Evolutionary conservation across 2,329 filamentous ascomycete genomes (phyloP).

Genomic region (Colletotrichum neosansevieriae): DNA sequence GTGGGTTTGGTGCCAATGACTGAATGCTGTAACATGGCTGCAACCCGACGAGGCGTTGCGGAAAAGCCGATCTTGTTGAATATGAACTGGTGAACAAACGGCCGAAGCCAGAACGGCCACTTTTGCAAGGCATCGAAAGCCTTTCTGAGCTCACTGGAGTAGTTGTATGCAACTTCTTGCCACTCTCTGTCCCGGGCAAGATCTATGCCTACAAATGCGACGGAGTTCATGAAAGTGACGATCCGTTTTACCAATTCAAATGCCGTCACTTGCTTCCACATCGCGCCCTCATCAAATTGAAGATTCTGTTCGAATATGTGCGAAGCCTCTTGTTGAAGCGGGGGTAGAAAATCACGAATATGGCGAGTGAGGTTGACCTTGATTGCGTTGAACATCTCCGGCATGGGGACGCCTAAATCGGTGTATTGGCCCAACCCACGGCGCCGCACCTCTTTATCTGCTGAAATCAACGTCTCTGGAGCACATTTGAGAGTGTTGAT

Average conservation of each 20-base stretch:
- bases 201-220: slow-evolving; percentile 10
- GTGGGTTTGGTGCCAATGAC: neutral
- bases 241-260: slow-evolving; percentile 11
- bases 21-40: neutral
- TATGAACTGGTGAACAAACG: slow-evolving; percentile 22
- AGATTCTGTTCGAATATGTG: neutral
- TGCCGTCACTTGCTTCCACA: slow-evolving; percentile 10
- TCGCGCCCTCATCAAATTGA: neutral
- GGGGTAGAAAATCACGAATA: slow-evolving; percentile 8
- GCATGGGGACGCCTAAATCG: slow-evolving; percentile 21
- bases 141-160: neutral
- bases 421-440: slow-evolving; percentile 25
- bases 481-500: slow-evolving; percentile 17
- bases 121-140: slow-evolving; percentile 17
- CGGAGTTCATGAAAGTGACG: slow-evolving; percentile 14
- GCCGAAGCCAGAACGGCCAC: slow-evolving; percentile 23
- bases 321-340: neutral
- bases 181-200: slow-evolving; percentile 16
- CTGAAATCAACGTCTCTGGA: neutral
- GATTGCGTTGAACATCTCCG: slow-evolving; percentile 22
- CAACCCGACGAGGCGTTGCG: neutral
- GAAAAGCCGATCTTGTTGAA: slow-evolving; percentile 11
- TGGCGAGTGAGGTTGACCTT: slow-evolving; percentile 23
- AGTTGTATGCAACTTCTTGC: slow-evolving; percentile 19
- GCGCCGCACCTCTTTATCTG: slow-evolving; percentile 23